Conservation (phyloP, 345 rosid species). For the Isatis tinctoria region DNA sequence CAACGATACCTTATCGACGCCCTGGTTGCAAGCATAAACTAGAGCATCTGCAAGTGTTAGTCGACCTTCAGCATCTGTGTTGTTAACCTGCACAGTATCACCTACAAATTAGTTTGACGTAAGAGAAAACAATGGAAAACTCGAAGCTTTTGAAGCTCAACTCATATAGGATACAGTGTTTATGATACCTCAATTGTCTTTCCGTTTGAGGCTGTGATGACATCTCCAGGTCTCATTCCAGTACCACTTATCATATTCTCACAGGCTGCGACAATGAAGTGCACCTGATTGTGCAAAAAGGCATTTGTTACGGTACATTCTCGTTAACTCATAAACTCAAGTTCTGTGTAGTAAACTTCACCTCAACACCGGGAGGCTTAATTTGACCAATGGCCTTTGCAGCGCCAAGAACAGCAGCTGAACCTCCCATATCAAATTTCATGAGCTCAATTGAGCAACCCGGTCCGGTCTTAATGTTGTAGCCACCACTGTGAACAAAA, state of each 20-base stretch:
- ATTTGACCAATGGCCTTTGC: slow-evolving; percentile 92
- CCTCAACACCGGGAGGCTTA: slow-evolving; percentile 94
- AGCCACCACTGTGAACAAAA: slow-evolving; percentile 70
- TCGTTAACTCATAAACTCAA: neutral
- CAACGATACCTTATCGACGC: slow-evolving; percentile 74
- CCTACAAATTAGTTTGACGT: neutral
- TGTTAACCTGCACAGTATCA: slow-evolving; percentile 64
- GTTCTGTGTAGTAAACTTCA: slow-evolving; percentile 8
- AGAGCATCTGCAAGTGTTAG: slow-evolving; percentile 98
- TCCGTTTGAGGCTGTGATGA: slow-evolving; percentile 92
- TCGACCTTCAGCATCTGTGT: slow-evolving; percentile 99
- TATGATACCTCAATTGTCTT: slow-evolving; percentile 80
- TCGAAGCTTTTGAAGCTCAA: neutral
- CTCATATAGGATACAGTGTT: neutral
- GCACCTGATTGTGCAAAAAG: slow-evolving; percentile 51
- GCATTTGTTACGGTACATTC: neutral
- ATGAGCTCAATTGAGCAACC: slow-evolving; percentile 79
- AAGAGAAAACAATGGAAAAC: neutral
- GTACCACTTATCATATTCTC: slow-evolving; percentile 99
- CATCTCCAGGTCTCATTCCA: slow-evolving; percentile 98
- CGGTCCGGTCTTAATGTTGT: slow-evolving; percentile 95
- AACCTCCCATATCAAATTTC: slow-evolving; percentile 96
- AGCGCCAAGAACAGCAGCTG: slow-evolving; percentile 93
- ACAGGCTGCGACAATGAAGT: slow-evolving; percentile 92
- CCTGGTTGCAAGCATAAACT: slow-evolving; percentile 89